Percentiles rank a stretch among this genome's conserved stretches.
phyloP scores from a whole-genome alignment of 73 alveolate species.

The Paramecium tetraurelia region DNA sequence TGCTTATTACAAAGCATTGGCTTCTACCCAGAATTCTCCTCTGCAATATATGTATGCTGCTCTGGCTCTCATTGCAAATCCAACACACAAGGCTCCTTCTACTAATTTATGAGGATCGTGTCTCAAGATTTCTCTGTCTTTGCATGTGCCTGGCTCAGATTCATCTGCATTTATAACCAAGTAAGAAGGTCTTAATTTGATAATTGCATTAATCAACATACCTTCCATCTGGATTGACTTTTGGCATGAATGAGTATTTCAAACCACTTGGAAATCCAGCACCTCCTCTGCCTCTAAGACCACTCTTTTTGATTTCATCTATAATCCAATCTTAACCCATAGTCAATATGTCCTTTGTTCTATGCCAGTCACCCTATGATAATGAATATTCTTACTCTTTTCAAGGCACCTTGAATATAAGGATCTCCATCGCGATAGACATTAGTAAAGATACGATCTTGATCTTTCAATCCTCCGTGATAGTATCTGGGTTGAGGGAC shows the following conservation, averaged over 20 bases:
- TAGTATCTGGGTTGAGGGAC: background rate
- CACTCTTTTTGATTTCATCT: constrained; percentile 85
- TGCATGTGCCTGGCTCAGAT: constrained; percentile 85
- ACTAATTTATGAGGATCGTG: constrained; percentile 74
- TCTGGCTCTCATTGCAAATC: constrained; percentile 77
- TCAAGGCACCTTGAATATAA: constrained; percentile 52
- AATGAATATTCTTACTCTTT: constrained; percentile 35
- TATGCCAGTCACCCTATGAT: constrained; percentile 86
- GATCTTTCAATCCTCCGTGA: constrained; percentile 61
- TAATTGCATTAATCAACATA: background rate
- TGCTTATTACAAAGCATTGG: constrained; percentile 67
- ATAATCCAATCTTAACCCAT: constrained; percentile 92
- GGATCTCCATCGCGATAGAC: constrained; percentile 63
- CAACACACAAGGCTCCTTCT: constrained; percentile 75
- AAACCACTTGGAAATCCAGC: constrained; percentile 93
- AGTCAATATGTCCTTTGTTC: constrained; percentile 79
- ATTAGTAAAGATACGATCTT: constrained; percentile 63
- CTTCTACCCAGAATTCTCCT: constrained; percentile 83
- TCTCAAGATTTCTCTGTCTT: constrained; percentile 76
- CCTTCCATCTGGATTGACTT: constrained; percentile 87
- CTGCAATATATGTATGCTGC: constrained; percentile 76
- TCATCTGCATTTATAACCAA: constrained; percentile 79
- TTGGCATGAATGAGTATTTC: constrained; percentile 90
- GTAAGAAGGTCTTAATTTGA: constrained; percentile 65
- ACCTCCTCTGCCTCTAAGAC: constrained; percentile 94